A percentile compares a stretch with the other conserved stretches of the same genome.
phyloP scores from a whole-genome alignment of 495 filamentous ascomycete species.

The Durotheca rogersii region DNA sequence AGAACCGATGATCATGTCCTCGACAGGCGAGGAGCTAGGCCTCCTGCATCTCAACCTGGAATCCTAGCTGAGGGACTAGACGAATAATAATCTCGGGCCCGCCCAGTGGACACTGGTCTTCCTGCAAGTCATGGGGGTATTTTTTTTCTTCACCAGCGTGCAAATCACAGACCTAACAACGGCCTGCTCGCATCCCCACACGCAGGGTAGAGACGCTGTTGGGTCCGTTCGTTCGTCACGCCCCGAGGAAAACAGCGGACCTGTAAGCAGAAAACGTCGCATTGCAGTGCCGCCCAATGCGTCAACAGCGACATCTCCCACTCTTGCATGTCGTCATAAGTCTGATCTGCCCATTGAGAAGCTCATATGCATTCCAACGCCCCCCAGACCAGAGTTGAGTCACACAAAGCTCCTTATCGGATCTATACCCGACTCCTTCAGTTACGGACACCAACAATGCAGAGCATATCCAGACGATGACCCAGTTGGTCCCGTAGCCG shows the following conservation, averaged over 20 bases:
- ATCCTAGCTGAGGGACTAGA: conserved; percentile 10
- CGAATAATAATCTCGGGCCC: conserved; percentile 28
- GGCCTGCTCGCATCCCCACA: conserved; percentile 19
- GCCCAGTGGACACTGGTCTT: conserved; percentile 11
- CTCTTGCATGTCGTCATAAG: conserved; percentile 26
- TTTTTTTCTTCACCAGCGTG: conserved; percentile 33
- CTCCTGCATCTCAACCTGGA: conserved; percentile 22
- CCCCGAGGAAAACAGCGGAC: conserved; percentile 17
- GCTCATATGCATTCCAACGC: conserved; percentile 5
- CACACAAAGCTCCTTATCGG: conserved; percentile 10
- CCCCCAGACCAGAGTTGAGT: conserved; percentile 19
- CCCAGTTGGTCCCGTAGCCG: background rate
- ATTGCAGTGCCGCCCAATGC: conserved; percentile 20
- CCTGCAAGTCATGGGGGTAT: conserved; percentile 33
- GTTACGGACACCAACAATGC: conserved; percentile 1
- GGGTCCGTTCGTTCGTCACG: conserved; percentile 22
- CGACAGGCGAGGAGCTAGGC: conserved; percentile 15
- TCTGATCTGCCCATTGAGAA: conserved; percentile 21
- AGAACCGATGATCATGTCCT: conserved; percentile 16
- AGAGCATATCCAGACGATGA: background rate
- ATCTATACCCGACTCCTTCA: conserved; percentile 18
- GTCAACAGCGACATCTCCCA: conserved; percentile 18
- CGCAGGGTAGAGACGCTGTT: conserved; percentile 5
- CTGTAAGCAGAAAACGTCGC: conserved; percentile 18
- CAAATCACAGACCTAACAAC: conserved; percentile 23